Evolutionary conservation across 2,329 filamentous ascomycete genomes (phyloP).

Genomic region (Beauveria australis): DNA sequence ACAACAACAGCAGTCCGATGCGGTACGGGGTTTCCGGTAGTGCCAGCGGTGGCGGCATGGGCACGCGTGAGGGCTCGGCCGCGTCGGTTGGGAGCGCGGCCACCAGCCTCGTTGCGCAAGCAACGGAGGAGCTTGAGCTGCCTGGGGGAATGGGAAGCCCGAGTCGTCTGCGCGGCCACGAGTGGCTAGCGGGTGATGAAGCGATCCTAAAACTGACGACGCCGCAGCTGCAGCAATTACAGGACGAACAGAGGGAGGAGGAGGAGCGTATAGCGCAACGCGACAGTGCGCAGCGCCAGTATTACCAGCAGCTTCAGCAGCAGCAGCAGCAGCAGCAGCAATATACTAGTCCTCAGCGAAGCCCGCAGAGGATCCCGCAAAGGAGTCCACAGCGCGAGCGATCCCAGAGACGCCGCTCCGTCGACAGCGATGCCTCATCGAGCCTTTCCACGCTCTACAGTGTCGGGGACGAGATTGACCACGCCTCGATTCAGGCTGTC

Average conservation of each 20-base stretch:
- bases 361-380: constrained; percentile 11
- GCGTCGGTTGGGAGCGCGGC: constrained; percentile 28
- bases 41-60: neutral
- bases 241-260: neutral
- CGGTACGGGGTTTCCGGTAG: neutral
- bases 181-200: constrained; percentile 18
- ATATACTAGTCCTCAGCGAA: constrained; percentile 13
- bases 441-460: constrained; percentile 50
- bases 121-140: constrained; percentile 26
- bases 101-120: constrained; percentile 33
- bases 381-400: constrained; percentile 4
- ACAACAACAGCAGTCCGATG: neutral
- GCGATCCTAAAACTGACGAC: neutral
- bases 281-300: constrained; percentile 7
- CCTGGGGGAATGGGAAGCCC: constrained; percentile 35
- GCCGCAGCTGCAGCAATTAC: neutral
- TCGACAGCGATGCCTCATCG: constrained; percentile 40
- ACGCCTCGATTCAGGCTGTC: neutral
- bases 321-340: constrained; percentile 9
- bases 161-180: constrained; percentile 26
- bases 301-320: constrained; percentile 11
- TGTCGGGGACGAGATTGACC: constrained; percentile 31
- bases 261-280: neutral
- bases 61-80: constrained; percentile 23
- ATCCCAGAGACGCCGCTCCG: constrained; percentile 21